phyloP scores from a whole-genome alignment of 116 monocot genomes.

The Zostera marina region DNA sequence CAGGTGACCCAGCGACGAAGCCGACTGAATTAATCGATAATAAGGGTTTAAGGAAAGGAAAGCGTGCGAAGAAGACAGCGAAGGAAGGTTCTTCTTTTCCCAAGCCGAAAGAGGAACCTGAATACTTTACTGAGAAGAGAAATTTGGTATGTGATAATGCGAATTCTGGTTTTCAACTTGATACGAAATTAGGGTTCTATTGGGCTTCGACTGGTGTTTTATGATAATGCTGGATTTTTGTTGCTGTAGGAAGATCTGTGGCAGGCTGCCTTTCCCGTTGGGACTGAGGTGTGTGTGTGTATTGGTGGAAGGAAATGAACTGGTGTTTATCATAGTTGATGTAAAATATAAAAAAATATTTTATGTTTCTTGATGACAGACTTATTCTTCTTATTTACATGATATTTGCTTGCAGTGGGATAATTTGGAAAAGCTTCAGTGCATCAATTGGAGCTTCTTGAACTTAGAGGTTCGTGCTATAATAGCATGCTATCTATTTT shows the following conservation, averaged over 20 bases:
- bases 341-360: no score
- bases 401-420: slow-evolving; percentile 60
- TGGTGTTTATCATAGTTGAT: no score
- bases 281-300: slow-evolving; percentile 66
- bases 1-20: slow-evolving; percentile 1
- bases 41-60: slow-evolving; percentile 15
- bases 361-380: no score
- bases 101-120: slow-evolving; percentile 26
- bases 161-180: neutral
- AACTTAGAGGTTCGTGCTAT: slow-evolving; percentile 60
- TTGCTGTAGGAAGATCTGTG: slow-evolving; percentile 79
- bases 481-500: neutral
- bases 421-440: slow-evolving; percentile 69
- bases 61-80: slow-evolving; percentile 12
- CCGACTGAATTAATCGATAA: no score
- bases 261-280: slow-evolving; percentile 89
- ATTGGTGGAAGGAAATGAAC: no score
- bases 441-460: slow-evolving; percentile 78
- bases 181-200: no score
- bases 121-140: slow-evolving; percentile 57
- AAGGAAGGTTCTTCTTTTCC: neutral
- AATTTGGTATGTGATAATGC: slow-evolving; percentile 36
- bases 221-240: neutral
- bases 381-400: neutral
- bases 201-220: no score